Evolutionary conservation across 2,329 filamentous ascomycete genomes (phyloP), one percentile per base, ranked within the genome.

Genomic region (Alternaria ethzedia): DNA sequence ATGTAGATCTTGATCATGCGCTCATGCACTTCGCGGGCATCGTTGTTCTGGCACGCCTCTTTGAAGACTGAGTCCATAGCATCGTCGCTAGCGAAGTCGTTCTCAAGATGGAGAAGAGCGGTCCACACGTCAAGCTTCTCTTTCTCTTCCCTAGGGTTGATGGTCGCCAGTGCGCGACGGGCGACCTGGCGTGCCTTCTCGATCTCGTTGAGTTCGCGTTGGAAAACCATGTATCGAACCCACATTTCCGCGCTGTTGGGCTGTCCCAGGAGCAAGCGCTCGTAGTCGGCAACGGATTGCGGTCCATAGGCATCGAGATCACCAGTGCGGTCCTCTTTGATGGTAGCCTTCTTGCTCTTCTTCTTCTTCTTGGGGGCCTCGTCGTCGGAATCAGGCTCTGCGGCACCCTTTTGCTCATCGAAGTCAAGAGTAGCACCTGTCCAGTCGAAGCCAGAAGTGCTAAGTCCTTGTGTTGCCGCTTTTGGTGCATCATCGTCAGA

Each of bases 201-300:
- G 20, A 96, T 86, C 81, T 99, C 96, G 76, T 93, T 93, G 56
- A 97, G 88, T 77, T 97, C 91, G 80, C 97, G 90, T 81, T 98
- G 93, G 86, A 97, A 97, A n/a, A 94, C 94, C 93, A 99, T 98
- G 83, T 99, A 99, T 69, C 93, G 88, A 58, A 97, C 92, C 96
- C 96, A 99, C 26, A 98, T 87, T 65, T 91, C 86, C 1, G 95
- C 96, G n/a, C 92, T 95, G 82, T 98, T 94, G 3, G 96, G 94
- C 78, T 97, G 92, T 59, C 94, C 93, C 21, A 99, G 88, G 45
- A 99, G 87, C 23, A 97, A 89, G 70, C 96, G 91, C 82, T 99
- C 96, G 79, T 94, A 99, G 80, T 99, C 96, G 66, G 91, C 92
- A 15, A 92, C 88, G 2, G 93, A 95, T 78, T 96, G 94, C 3